Conservation (phyloP, 2,329 filamentous ascomycete species). For the Aureobasidium melanogenum region DNA sequence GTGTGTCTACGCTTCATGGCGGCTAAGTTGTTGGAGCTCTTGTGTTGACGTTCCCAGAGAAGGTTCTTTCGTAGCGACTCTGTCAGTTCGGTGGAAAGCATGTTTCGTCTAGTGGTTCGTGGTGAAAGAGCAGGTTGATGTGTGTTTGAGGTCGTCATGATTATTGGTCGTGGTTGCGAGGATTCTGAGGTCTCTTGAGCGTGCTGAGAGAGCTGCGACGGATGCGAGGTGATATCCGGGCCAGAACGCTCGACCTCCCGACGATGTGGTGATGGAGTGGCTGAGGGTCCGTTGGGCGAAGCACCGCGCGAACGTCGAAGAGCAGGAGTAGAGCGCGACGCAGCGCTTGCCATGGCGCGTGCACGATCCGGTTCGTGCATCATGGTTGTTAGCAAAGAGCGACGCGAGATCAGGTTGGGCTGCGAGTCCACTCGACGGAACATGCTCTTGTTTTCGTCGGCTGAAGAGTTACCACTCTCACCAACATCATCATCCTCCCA, state of each 20-base stretch:
- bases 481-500: constrained; percentile 53
- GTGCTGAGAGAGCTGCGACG: constrained; percentile 4
- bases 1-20: constrained; percentile 86
- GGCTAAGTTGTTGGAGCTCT: constrained; percentile 79
- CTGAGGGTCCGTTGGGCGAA: constrained; percentile 59
- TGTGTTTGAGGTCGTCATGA: constrained; percentile 57
- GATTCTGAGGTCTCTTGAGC: constrained; percentile 6
- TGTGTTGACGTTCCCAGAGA: constrained; percentile 91
- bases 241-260: constrained; percentile 13
- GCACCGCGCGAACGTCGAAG: constrained; percentile 53
- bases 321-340: constrained; percentile 47
- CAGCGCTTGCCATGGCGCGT: constrained; percentile 58
- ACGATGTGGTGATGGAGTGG: constrained; percentile 47
- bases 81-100: constrained; percentile 90
- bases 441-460: constrained; percentile 62
- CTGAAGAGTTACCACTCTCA: constrained; percentile 70
- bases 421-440: constrained; percentile 90
- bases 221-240: neutral
- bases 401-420: constrained; percentile 72
- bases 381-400: constrained; percentile 82
- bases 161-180: constrained; percentile 70
- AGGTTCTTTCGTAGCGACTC: constrained; percentile 87
- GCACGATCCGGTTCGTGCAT: constrained; percentile 72
- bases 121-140: constrained; percentile 66
- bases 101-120: constrained; percentile 83